These are phyloP conservation scores for Rickenella mellea DNA, from an alignment of 768 basidiomycete species.

Conservation along the genomic window DNA sequence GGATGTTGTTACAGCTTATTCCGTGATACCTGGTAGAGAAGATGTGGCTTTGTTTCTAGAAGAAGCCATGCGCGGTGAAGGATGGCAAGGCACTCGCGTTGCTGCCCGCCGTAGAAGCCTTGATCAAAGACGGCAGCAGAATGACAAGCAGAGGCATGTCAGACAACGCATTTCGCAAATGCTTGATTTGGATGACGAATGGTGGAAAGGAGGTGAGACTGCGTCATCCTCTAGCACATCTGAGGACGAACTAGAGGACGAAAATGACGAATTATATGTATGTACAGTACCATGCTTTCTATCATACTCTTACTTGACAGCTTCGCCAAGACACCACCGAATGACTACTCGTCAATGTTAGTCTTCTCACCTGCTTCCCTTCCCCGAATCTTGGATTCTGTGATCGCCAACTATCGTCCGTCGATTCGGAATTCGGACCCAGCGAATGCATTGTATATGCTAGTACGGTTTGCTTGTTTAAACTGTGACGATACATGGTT, in stretches of 20 bases:
- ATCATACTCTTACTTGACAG: constrained; percentile 9
- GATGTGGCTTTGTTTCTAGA: constrained; percentile 82
- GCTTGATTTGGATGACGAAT: constrained; percentile 46
- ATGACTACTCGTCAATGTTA: constrained; percentile 82
- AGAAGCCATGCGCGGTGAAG: constrained; percentile 80
- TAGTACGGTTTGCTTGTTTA: constrained; percentile 86
- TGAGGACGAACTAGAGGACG: constrained; percentile 39
- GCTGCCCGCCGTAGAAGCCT: constrained; percentile 52
- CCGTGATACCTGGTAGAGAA: constrained; percentile 69
- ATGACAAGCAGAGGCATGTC: constrained; percentile 32
- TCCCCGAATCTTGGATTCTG: constrained; percentile 68
- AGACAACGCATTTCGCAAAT: constrained; percentile 32
- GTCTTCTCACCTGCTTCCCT: constrained; percentile 81
- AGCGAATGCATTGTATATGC: constrained; percentile 84
- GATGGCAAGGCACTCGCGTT: constrained; percentile 73
- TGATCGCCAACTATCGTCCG: constrained; percentile 71
- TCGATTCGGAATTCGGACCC: constrained; percentile 71
- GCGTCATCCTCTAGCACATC: constrained; percentile 22
- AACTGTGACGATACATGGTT: constrained; percentile 89
- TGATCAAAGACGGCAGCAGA: constrained; percentile 49
- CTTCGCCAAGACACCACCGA: constrained; percentile 51
- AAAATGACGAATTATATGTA: constrained; percentile 42
- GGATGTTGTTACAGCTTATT: constrained; percentile 83
- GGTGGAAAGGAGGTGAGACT: constrained; percentile 52
- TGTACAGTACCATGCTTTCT: constrained; percentile 9